Base-by-base conservation (phyloP, 1,139 yeast genomes). In the Kodamaea ohmeri region DNA sequence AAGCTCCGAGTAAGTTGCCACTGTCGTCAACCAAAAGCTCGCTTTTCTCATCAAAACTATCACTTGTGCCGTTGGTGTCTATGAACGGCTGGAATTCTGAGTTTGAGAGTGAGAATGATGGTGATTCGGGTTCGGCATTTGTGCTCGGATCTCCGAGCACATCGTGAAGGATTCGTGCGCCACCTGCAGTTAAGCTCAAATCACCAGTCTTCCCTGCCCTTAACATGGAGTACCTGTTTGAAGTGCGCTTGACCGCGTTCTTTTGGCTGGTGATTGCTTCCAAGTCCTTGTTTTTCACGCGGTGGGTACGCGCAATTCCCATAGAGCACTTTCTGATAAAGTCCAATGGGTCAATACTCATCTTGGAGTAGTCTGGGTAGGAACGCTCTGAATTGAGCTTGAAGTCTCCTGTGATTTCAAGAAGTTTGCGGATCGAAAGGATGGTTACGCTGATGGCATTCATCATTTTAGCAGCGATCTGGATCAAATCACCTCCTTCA, bases 1-100 rank as follows among this genome's bases (percentile, higher is more conserved):
- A 82, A 1, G 90, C 90, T 4, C 95, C 96, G 32, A 84, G 61
- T 25, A 88, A 59, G 38, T 71, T 71, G 0, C 83, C 83, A 25
- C 71, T 56, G 4, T 53, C 53, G 40, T 73, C 77, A 19, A 75
- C 67, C 34, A 76, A 53, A 20, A 77, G 59, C 49, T 77, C 82
- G 37, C 70, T 65, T 20, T 67, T 68, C 34, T 59, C 51, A 19
- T 54, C 43, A 12, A 43, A 43, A 6, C 38, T 31, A 17, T 27
- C 32, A 4, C 8, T 12, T 16, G 20, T 5, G 4, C 18, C n/a
- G 6, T 27, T 14, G 9, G 24, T 42, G 24, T 52, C 48, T 37
- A 52, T 61, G 41, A 55, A 70, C 29, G 62, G 65, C 34, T 60
- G 56, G 46, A 71, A 67, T 37, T 66, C 75, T 11, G 66, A 55